Evolutionary conservation across 768 basidiomycete genomes (phyloP).

Genomic region (Podaxis carcinomalis): DNA sequence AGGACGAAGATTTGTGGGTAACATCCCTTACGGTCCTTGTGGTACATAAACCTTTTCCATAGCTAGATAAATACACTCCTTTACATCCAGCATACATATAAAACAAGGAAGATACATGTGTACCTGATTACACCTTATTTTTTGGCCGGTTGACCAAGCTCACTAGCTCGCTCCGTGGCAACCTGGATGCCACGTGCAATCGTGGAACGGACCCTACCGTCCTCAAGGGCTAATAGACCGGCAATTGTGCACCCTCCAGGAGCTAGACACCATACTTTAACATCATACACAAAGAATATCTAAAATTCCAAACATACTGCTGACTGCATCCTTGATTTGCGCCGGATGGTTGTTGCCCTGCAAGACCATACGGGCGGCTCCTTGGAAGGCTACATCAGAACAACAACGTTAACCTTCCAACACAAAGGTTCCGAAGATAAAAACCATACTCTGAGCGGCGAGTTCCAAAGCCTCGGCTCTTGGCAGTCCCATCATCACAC

Average conservation of each 20-base stretch:
- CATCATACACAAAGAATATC: not conserved
- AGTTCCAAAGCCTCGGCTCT: conserved; percentile 90
- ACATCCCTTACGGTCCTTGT: conserved; percentile 12
- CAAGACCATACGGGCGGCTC: conserved; percentile 92
- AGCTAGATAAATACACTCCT: not conserved
- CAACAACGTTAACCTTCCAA: conserved; percentile 4
- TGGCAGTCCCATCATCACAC: conserved; percentile 99
- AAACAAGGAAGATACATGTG: not conserved
- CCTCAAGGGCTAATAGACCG: conserved; percentile 91
- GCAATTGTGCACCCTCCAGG: conserved; percentile 99
- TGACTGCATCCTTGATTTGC: conserved; percentile 95
- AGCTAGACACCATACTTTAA: conserved; percentile 42
- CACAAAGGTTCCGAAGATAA: not conserved
- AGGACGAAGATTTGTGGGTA: conserved; percentile 23
- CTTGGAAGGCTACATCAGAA: conserved; percentile 74
- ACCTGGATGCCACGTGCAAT: conserved; percentile 94
- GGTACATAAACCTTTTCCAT: not conserved
- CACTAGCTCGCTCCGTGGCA: conserved; percentile 85
- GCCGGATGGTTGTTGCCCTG: conserved; percentile 90
- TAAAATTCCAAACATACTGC: conserved; percentile 59
- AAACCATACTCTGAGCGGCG: conserved; percentile 83
- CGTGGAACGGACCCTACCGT: conserved; percentile 88
- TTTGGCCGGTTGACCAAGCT: conserved; percentile 70
- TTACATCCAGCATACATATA: not conserved
- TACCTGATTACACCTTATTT: conserved; percentile 27